Evolutionary conservation across 106 monocot species (phyloP), one percentile per base, ranked within the genome.

Genomic region (Acorus gramineus): DNA sequence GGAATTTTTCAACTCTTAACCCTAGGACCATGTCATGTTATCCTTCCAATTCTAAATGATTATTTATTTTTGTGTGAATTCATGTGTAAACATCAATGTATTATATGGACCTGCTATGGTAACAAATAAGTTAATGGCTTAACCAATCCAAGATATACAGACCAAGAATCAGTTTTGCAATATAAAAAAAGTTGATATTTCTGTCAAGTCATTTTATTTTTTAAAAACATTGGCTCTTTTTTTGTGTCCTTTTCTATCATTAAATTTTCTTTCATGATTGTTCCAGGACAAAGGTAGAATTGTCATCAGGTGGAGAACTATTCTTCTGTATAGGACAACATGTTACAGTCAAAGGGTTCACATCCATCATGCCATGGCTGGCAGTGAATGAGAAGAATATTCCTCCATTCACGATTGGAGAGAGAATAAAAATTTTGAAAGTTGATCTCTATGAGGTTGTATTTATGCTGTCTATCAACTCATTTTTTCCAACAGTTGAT

Each of bases 281-380:
- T 71, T 67, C 8, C 75, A 98, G 96, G 79, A 91, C 85, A 61
- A 81, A 71, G 66, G 77, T 91, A 71, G 91, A 98, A 73, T 81
- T 98, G 75, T 8, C 52, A 14, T 59, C 75, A 71, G 88, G 91
- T 28, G 85, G 80, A 5, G 91, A 98, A 71, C 46, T 69, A 44
- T 98, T 98, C 71, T 66, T 76, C 57, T 87, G 78, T 78, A 70
- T 77, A 70, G 91, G 96, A 2, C 78, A 77, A 63, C 87, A 76
- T 67, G 87, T 98, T 65, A 87, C 55, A 11, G 46, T 69, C 46
- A 85, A 91, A 83, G 96, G 96, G 66, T 98, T 98, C 79, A 98
- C 91, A 42, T 87, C 87, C 60, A 77, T 98, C 69, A 98, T 98
- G 96, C 91, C 96, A 67, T 98, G 96, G 91, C 62, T 98, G 79